Conservation (phyloP, 345 rosid species). For the Acer negundo region DNA sequence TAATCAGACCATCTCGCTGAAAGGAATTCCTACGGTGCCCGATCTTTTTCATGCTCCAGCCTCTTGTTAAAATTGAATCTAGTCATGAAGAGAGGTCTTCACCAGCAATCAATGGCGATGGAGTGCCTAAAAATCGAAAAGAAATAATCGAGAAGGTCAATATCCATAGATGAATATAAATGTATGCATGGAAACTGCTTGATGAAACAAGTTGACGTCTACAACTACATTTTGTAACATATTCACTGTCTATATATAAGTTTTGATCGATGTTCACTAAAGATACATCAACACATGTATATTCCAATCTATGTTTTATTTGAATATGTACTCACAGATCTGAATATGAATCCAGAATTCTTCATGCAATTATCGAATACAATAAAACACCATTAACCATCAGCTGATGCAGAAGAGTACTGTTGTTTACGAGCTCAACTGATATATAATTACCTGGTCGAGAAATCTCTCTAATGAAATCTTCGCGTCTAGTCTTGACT, state of each 20-base stretch:
- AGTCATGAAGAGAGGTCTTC: conserved; percentile 13
- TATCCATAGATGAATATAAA: not conserved
- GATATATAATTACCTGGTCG: too few relatives aligned
- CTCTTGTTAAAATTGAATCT: conserved; percentile 3
- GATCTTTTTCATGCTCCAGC: conserved; percentile 31
- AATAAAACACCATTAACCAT: conserved; percentile 20
- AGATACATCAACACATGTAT: too few relatives aligned
- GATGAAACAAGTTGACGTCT: too few relatives aligned
- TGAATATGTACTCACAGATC: too few relatives aligned
- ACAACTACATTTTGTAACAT: too few relatives aligned
- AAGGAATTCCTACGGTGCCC: conserved; percentile 32
- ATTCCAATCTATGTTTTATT: not conserved
- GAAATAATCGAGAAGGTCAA: not conserved
- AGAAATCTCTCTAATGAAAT: too few relatives aligned
- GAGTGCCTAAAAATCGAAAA: not conserved
- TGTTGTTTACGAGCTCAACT: conserved; percentile 22
- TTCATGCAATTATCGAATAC: not conserved
- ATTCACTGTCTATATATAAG: not conserved
- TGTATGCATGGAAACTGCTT: not conserved
- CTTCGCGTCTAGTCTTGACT: too few relatives aligned
- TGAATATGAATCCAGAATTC: conserved; percentile 8
- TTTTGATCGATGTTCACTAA: not conserved
- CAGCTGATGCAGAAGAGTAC: conserved; percentile 29
- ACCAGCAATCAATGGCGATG: not conserved
- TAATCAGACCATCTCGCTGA: conserved; percentile 22